Base-by-base conservation (phyloP, 2,329 filamentous ascomycete genomes). In the Beauveria pseudobassiana region DNA sequence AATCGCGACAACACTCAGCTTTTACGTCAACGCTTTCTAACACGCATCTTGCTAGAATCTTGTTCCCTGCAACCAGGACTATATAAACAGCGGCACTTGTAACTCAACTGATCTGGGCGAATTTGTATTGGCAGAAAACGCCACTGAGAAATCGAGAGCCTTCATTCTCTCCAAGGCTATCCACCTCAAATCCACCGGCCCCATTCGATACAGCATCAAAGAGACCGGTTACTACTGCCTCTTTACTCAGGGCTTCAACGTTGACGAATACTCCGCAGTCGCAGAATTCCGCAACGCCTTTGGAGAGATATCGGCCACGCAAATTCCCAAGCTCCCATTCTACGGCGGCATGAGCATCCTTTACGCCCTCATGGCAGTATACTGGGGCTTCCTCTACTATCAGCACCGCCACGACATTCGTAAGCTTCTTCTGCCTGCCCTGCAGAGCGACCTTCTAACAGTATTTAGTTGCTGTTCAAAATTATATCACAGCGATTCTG, bases 161-260 rank as follows among this genome's bases (percentile, higher is more conserved):
- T 74, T 87, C 54, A 90, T 99, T 67, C 78, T 90, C 66, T 93
- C 91, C 64, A 80, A 89, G 73, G 91, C 92, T 10, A 80, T 98
- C 63, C 87, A 96, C 71, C 81, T 98, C 57, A 93, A 91, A 66
- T 80, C 90, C 61, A 82, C 90, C 1, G 79, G 81, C 12, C 81
- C 87, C 2, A 85, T 96, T 72, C 90, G 91, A 65, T 99, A 98
- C 72, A 81, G 85, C 6, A 87, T 97, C 68, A 87, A 87, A 70
- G 91, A 91, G 74, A 99, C 95, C 0, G 95, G 95, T 30, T 99
- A 97, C 76, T 99, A 96, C 75, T 99, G 95, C 70, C 88, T 99
- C 63, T 86, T 90, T 58, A 95, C 91, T 1, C 87, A 86, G 65
- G 83, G 82, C 24, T 93, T 86, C 72, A 85, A 82, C 28, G 79